A percentile compares a stretch with the other conserved stretches of the same genome.
These are phyloP conservation scores for Aspergillus vadensis DNA, from an alignment of 2,329 filamentous ascomycete species.

Conservation along the genomic window DNA sequence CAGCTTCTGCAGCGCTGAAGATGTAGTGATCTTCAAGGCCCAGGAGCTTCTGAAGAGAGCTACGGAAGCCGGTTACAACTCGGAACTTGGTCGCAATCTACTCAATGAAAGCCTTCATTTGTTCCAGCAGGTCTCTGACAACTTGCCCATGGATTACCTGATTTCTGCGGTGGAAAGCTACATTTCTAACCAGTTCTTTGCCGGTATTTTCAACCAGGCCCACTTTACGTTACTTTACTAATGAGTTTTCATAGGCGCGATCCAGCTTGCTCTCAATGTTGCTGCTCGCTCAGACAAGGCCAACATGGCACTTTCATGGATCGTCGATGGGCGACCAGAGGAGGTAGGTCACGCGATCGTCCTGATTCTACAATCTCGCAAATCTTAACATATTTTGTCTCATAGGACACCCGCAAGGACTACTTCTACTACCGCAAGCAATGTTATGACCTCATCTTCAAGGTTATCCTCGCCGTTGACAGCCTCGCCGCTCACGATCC, in stretches of 20 bases:
- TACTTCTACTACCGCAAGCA: conserved; percentile 71
- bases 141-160: conserved; percentile 77
- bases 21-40: conserved; percentile 97
- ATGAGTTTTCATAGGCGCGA: conserved; percentile 61
- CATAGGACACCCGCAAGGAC: conserved; percentile 65
- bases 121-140: conserved; percentile 85
- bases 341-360: conserved; percentile 41
- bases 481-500: conserved; percentile 67
- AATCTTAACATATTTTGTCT: conserved; percentile 16
- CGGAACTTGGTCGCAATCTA: conserved; percentile 73
- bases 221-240: conserved; percentile 13
- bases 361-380: background rate
- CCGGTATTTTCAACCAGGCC: conserved; percentile 51
- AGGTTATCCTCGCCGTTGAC: conserved; percentile 78
- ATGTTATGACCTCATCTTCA: conserved; percentile 86
- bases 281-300: conserved; percentile 84
- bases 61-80: conserved; percentile 72
- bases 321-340: conserved; percentile 76
- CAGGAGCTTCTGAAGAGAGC: conserved; percentile 92
- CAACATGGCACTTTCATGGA: conserved; percentile 80
- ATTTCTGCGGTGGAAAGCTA: conserved; percentile 78
- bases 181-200: conserved; percentile 81
- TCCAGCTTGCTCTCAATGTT: conserved; percentile 80
- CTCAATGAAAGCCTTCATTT: conserved; percentile 86
- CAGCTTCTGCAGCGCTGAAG: conserved; percentile 95